phyloP scores from a whole-genome alignment of 177 flowering plant genomes.

The Vitis hybrid region DNA sequence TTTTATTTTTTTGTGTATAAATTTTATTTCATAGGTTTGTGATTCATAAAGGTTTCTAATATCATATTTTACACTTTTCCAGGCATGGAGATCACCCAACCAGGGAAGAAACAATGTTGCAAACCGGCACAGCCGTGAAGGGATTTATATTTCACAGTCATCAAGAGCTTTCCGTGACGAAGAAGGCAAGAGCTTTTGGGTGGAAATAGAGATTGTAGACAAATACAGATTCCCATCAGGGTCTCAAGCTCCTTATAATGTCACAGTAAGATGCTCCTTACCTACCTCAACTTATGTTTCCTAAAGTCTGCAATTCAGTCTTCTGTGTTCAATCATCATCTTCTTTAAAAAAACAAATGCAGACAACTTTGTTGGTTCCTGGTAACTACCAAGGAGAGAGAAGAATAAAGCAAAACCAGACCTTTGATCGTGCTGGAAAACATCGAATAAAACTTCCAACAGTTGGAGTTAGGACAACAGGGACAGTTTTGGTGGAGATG shows the following conservation, averaged over 20 bases:
- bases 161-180: slow-evolving; percentile 95
- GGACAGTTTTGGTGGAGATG: slow-evolving; percentile 95
- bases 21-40: background rate
- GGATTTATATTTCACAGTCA: slow-evolving; percentile 61
- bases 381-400: slow-evolving; percentile 98
- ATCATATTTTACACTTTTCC: slow-evolving; percentile 8
- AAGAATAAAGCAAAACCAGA: slow-evolving; percentile 63
- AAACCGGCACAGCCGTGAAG: slow-evolving; percentile 67
- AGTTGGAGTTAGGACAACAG: slow-evolving; percentile 85
- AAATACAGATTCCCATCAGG: slow-evolving; percentile 80
- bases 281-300: background rate
- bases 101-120: slow-evolving; percentile 93
- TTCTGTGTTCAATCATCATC: background rate
- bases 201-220: slow-evolving; percentile 92
- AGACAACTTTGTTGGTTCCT: slow-evolving; percentile 89
- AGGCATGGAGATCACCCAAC: slow-evolving; percentile 89
- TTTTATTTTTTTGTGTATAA: background rate
- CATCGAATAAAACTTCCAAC: slow-evolving; percentile 81
- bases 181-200: slow-evolving; percentile 96
- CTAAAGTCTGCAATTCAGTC: background rate
- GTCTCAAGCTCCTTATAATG: slow-evolving; percentile 88
- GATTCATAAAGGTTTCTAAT: background rate
- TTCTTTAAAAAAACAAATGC: slow-evolving; percentile 14
- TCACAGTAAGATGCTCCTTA: slow-evolving; percentile 65
- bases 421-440: slow-evolving; percentile 62